phyloP scores from a whole-genome alignment of 805 yeast species.

The Kuraishia ogatae region DNA sequence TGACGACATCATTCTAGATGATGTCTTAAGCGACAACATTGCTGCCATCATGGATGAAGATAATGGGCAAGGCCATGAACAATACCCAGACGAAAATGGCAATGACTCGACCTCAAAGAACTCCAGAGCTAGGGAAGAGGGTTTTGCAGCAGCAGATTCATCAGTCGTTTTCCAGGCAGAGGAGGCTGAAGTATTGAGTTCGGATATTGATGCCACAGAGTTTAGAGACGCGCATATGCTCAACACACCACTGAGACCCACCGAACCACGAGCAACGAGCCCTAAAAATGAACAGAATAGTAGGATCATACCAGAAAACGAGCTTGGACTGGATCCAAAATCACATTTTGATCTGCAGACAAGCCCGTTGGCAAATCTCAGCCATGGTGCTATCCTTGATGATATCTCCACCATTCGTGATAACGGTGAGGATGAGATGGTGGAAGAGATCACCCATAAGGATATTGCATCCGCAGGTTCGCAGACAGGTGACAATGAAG shows the following conservation, averaged over 20 bases:
- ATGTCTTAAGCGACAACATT: background rate
- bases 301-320: conserved; percentile 12
- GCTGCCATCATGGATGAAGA: background rate
- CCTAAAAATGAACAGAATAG: conserved; percentile 21
- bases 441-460: background rate
- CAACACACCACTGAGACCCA: conserved; percentile 17
- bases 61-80: background rate
- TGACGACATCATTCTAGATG: background rate
- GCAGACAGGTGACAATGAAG: background rate
- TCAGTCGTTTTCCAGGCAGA: background rate
- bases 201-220: background rate
- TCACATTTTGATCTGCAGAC: conserved; percentile 8
- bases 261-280: conserved; percentile 21
- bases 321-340: conserved; percentile 9
- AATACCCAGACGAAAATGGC: background rate
- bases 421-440: background rate
- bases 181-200: background rate
- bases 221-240: background rate
- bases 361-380: conserved; percentile 23
- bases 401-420: background rate
- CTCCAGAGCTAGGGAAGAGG: background rate
- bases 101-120: background rate
- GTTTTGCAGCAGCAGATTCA: background rate
- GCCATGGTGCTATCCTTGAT: conserved; percentile 16
- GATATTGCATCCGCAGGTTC: background rate